Conservation (phyloP, 2,329 filamentous ascomycete genomes). For the Arthrinium phaeospermum region DNA sequence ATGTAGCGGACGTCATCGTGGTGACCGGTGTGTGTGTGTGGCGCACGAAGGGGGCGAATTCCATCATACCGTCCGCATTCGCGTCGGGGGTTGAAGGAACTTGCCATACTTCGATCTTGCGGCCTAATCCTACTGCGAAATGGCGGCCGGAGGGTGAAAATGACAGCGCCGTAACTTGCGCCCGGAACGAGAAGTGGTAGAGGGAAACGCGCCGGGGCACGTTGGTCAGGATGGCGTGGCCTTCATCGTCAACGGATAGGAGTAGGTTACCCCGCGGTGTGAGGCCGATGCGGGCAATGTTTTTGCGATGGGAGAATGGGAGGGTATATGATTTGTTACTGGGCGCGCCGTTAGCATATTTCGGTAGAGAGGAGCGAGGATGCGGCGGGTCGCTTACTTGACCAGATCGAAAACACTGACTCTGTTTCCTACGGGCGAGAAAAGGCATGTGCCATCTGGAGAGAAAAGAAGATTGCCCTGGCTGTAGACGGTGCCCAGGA, state of each 20-base stretch:
- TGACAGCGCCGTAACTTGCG: conserved; percentile 79
- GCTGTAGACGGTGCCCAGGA: conserved; percentile 97
- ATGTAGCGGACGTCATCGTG: conserved; percentile 86
- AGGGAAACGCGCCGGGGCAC: conserved; percentile 83
- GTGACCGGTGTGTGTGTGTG: conserved; percentile 86
- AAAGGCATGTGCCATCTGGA: conserved; percentile 92
- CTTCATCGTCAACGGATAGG: conserved; percentile 92
- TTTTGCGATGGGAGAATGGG: conserved; percentile 90
- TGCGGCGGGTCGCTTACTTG: conserved; percentile 65
- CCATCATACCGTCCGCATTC: conserved; percentile 78
- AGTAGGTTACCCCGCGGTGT: conserved; percentile 91
- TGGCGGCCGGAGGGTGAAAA: conserved; percentile 91
- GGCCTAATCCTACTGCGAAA: conserved; percentile 87
- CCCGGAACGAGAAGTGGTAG: conserved; percentile 94
- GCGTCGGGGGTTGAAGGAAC: conserved; percentile 89
- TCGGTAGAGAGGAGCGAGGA: background rate
- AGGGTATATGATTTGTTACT: conserved; percentile 89
- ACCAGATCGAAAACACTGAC: conserved; percentile 96
- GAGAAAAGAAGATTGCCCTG: conserved; percentile 97
- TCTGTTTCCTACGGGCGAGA: conserved; percentile 94
- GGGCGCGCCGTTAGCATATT: background rate
- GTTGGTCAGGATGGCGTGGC: conserved; percentile 91
- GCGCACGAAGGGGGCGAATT: conserved; percentile 93
- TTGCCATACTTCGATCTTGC: conserved; percentile 93
- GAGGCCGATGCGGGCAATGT: conserved; percentile 86